Conservation (phyloP, 768 basidiomycete species). For the Suillus spraguei region DNA sequence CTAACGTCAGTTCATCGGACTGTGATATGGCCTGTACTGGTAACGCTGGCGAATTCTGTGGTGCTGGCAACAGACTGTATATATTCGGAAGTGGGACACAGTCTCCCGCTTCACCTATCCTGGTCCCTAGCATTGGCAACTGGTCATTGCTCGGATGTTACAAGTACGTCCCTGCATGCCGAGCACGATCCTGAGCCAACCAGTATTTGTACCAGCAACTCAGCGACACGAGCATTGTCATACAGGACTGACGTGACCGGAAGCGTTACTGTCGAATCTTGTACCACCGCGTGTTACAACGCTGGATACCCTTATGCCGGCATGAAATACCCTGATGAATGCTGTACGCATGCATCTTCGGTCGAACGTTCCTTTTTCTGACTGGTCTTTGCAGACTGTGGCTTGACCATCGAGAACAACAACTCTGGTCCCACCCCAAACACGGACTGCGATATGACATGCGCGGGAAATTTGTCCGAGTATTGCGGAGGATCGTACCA, state of each 20-base stretch:
- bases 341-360: slow-evolving; percentile 40
- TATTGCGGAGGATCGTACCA: slow-evolving; percentile 75
- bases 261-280: slow-evolving; percentile 51
- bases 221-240: slow-evolving; percentile 35
- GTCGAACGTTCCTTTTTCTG: neutral
- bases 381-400: slow-evolving; percentile 19
- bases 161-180: slow-evolving; percentile 43
- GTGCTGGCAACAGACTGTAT: slow-evolving; percentile 59
- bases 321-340: slow-evolving; percentile 48
- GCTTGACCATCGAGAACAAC: slow-evolving; percentile 14
- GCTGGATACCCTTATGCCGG: slow-evolving; percentile 45
- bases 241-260: slow-evolving; percentile 38
- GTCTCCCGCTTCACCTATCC: slow-evolving; percentile 58
- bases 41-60: slow-evolving; percentile 58
- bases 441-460: slow-evolving; percentile 68
- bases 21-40: slow-evolving; percentile 68
- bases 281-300: slow-evolving; percentile 48
- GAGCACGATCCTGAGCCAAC: neutral
- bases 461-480: slow-evolving; percentile 61
- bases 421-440: slow-evolving; percentile 40
- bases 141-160: slow-evolving; percentile 80
- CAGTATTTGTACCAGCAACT: slow-evolving; percentile 33
- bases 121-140: slow-evolving; percentile 54
- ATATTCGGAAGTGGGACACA: slow-evolving; percentile 63
- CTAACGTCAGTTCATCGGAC: slow-evolving; percentile 48